Conservation (phyloP, 345 rosid species). For the Lumnitzera racemosa region DNA sequence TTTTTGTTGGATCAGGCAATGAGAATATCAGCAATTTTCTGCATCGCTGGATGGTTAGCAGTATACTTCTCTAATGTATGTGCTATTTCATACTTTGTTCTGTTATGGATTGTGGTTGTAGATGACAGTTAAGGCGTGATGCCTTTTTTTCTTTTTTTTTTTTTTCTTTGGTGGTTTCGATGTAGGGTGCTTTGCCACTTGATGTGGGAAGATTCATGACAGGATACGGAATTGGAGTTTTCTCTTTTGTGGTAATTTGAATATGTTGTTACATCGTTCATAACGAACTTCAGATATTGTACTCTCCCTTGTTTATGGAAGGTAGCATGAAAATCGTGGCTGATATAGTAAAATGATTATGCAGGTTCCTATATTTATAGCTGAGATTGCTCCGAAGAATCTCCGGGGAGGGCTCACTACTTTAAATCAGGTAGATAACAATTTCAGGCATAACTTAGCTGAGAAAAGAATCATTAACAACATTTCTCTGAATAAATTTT, state of each 20-base stretch:
- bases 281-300: not conserved
- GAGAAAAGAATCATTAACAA: no score
- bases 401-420: conserved; percentile 89
- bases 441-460: not conserved
- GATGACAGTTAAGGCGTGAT: not conserved
- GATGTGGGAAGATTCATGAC: conserved; percentile 82
- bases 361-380: conserved; percentile 79
- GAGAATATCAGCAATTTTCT: conserved; percentile 69
- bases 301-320: not conserved
- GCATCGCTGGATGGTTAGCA: conserved; percentile 81
- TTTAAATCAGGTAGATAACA: conserved; percentile 45
- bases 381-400: conserved; percentile 90
- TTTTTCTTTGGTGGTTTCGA: not conserved
- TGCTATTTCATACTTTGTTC: not conserved
- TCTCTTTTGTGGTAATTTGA: conserved; percentile 75
- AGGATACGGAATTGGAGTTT: conserved; percentile 84
- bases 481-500: not conserved
- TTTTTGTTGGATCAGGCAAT: conserved; percentile 49
- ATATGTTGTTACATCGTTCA: no score
- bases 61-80: conserved; percentile 58
- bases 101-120: not conserved
- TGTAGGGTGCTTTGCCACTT: conserved; percentile 53
- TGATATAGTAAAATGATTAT: not conserved
- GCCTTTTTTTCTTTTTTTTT: not conserved
- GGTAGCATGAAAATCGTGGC: no score